These are phyloP conservation scores for Clarkia xantiana DNA, from an alignment of 345 rosid genomes.

Conservation along the genomic window DNA sequence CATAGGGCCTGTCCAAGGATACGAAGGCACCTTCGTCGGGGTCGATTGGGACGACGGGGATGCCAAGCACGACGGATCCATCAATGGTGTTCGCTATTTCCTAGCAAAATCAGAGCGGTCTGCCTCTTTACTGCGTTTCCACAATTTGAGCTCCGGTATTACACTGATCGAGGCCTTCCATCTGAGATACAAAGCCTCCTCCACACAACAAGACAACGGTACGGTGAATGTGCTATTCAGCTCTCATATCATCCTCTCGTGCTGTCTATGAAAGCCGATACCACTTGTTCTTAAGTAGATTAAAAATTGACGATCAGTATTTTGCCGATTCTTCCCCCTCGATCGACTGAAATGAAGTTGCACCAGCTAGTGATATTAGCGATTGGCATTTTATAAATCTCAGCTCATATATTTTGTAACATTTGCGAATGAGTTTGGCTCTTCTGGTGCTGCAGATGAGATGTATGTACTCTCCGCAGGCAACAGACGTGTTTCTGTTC, in stretches of 20 bases:
- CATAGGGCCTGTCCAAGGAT: slow-evolving; percentile 48
- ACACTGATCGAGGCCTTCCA: slow-evolving; percentile 56
- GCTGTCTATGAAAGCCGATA: too few species aligned
- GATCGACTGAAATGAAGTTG: too few species aligned
- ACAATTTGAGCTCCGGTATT: slow-evolving; percentile 51
- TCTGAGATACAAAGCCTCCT: slow-evolving; percentile 40
- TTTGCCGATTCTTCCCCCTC: too few species aligned
- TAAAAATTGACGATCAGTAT: too few species aligned
- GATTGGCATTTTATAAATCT: too few species aligned
- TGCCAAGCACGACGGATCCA: slow-evolving; percentile 71
- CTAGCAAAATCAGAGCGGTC: slow-evolving; percentile 40
- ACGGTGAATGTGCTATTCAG: slow-evolving; percentile 16
- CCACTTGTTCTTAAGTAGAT: too few species aligned
- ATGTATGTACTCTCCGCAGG: slow-evolving; percentile 86
- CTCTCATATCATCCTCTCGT: too few species aligned
- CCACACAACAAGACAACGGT: slow-evolving; percentile 79
- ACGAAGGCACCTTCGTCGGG: slow-evolving; percentile 65
- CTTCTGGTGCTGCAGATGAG: slow-evolving; percentile 40
- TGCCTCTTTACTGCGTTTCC: slow-evolving; percentile 59
- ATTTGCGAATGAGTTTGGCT: too few species aligned
- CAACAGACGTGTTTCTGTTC: slow-evolving; percentile 57
- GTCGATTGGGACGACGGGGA: slow-evolving; percentile 74
- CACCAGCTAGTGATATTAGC: too few species aligned
- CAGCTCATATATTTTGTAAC: too few species aligned
- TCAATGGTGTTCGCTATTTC: slow-evolving; percentile 63